A percentile compares a stretch with the other conserved stretches of the same genome.
phyloP scores from a whole-genome alignment of 805 yeast genomes.

The Hanseniaspora mollemarum region DNA sequence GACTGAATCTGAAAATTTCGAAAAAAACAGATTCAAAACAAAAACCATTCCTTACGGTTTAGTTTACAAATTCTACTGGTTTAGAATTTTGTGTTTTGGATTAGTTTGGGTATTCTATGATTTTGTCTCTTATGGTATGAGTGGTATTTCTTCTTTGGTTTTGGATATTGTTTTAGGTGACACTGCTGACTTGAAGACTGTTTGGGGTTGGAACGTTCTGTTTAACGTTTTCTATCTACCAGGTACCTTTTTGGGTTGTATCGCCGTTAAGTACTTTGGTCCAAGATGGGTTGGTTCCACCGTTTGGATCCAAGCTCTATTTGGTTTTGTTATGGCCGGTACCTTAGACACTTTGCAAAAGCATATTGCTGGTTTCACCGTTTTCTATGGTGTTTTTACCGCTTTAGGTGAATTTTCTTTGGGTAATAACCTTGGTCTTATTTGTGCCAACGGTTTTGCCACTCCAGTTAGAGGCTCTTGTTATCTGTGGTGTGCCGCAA shows the following conservation, averaged over 20 bases:
- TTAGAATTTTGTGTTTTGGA: conserved; percentile 58
- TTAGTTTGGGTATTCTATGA: conserved; percentile 87
- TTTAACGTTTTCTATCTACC: conserved; percentile 82
- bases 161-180: conserved; percentile 46
- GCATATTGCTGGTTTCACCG: conserved; percentile 68
- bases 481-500: conserved; percentile 83
- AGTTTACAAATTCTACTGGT: conserved; percentile 72
- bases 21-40: conserved; percentile 53
- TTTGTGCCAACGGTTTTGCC: conserved; percentile 78
- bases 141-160: conserved; percentile 69
- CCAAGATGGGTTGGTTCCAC: conserved; percentile 64
- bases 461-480: conserved; percentile 83
- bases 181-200: conserved; percentile 47
- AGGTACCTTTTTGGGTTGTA: conserved; percentile 85
- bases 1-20: conserved; percentile 61
- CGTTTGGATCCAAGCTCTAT: conserved; percentile 55
- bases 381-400: conserved; percentile 78
- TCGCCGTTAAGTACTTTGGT: conserved; percentile 73
- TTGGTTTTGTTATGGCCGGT: conserved; percentile 81
- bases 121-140: conserved; percentile 77
- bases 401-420: conserved; percentile 79
- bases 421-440: conserved; percentile 81
- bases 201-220: conserved; percentile 89
- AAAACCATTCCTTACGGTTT: conserved; percentile 53
- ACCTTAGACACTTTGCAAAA: conserved; percentile 43